phyloP scores from a whole-genome alignment of 768 basidiomycete genomes.

The Termitomyces sp. region DNA sequence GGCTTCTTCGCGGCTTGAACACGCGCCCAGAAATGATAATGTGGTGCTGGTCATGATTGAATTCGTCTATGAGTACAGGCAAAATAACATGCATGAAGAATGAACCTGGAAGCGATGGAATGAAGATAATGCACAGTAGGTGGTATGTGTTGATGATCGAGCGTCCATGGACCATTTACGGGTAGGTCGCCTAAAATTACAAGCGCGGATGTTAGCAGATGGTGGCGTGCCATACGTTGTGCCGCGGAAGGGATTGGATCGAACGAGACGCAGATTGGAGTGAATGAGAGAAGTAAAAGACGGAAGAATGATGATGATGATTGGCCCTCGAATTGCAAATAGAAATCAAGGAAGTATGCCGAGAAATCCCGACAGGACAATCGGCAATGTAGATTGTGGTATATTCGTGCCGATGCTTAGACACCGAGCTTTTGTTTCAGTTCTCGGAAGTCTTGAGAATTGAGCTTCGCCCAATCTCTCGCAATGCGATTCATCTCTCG shows the following conservation, averaged over 20 bases:
- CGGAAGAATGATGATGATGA: conserved; percentile 1
- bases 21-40: conserved; percentile 1
- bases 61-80: conserved; percentile 8
- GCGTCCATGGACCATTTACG: background rate
- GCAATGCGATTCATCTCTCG: conserved; percentile 47
- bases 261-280: conserved; percentile 6
- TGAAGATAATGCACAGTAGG: background rate
- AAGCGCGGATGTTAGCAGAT: conserved; percentile 12
- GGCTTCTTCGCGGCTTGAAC: conserved; percentile 2
- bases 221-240: conserved; percentile 13
- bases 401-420: conserved; percentile 22
- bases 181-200: conserved; percentile 5
- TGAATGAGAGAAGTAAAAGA: conserved; percentile 2
- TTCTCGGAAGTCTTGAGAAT: conserved; percentile 44
- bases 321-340: conserved; percentile 10
- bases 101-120: background rate
- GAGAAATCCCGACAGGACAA: background rate
- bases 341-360: background rate
- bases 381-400: background rate
- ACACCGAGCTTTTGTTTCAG: conserved; percentile 53
- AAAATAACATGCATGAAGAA: background rate
- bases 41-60: conserved; percentile 4
- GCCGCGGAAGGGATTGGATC: conserved; percentile 12
- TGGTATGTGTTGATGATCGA: conserved; percentile 10
- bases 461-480: conserved; percentile 43